Evolutionary conservation across 164 flowering plant genomes (phyloP).

Genomic region (Kingdonia uniflora): DNA sequence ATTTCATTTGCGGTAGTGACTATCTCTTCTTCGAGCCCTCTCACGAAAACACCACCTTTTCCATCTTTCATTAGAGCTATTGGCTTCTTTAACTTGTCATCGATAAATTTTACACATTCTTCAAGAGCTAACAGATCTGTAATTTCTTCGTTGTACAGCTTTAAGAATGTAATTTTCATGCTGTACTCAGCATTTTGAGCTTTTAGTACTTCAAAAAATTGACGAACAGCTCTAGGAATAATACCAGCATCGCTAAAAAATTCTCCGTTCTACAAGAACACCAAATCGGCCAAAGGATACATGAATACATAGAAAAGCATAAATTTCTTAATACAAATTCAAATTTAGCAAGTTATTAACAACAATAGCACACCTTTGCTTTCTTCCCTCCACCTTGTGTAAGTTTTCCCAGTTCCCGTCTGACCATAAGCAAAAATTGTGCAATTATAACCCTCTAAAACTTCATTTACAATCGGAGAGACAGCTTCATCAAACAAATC

Average conservation of each 20-base stretch:
- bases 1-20: conserved; percentile 72
- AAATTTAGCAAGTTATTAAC: neutral
- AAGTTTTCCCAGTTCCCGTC: conserved; percentile 85
- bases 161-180: conserved; percentile 79
- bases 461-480: conserved; percentile 74
- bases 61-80: conserved; percentile 90
- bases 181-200: conserved; percentile 75
- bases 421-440: conserved; percentile 88
- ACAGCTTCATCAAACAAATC: conserved; percentile 60
- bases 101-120: conserved; percentile 41
- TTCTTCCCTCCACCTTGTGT: conserved; percentile 71
- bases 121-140: conserved; percentile 72
- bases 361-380: conserved; percentile 28
- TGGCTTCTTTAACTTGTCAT: conserved; percentile 76
- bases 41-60: conserved; percentile 78
- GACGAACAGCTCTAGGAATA: conserved; percentile 73
- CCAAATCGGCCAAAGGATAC: conserved; percentile 3
- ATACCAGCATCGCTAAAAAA: conserved; percentile 79
- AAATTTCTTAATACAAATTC: neutral
- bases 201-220: conserved; percentile 68
- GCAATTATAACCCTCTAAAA: conserved; percentile 80
- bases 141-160: conserved; percentile 78
- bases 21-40: conserved; percentile 85
- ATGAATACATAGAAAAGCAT: neutral
- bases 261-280: conserved; percentile 51